phyloP scores from a whole-genome alignment of 148 eudicot species.

The Camellia sinensis region DNA sequence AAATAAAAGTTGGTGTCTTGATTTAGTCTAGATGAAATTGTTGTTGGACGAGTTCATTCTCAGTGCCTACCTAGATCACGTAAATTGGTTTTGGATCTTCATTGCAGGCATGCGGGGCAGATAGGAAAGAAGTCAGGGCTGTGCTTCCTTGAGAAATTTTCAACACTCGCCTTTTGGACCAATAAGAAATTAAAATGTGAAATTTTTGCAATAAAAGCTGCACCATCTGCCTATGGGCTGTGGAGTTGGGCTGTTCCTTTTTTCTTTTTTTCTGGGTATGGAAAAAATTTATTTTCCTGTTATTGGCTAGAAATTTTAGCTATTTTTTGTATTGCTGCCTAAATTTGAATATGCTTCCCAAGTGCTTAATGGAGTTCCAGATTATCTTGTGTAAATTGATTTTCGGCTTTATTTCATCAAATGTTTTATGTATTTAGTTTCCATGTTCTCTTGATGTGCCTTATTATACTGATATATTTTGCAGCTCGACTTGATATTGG shows the following conservation, averaged over 20 bases:
- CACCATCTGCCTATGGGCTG: too few species aligned
- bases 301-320: neutral
- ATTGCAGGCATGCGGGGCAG: slow-evolving; percentile 84
- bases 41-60: neutral
- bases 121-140: slow-evolving; percentile 76
- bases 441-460: neutral
- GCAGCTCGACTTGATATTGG: too few species aligned
- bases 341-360: slow-evolving; percentile 11
- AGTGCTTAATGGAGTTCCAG: neutral
- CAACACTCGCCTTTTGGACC: neutral
- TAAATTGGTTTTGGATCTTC: neutral
- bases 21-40: neutral
- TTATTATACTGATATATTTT: neutral
- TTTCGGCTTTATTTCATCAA: neutral
- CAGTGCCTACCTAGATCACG: neutral
- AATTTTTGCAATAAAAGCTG: too few species aligned
- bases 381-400: neutral
- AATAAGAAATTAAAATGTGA: neutral
- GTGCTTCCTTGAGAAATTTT: slow-evolving; percentile 52
- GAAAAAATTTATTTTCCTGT: neutral
- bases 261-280: neutral
- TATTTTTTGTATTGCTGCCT: neutral
- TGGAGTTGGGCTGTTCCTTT: too few species aligned
- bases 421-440: neutral
- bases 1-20: neutral